phyloP scores from a whole-genome alignment of 331 rosid genomes.

The Quercus tomentella region DNA sequence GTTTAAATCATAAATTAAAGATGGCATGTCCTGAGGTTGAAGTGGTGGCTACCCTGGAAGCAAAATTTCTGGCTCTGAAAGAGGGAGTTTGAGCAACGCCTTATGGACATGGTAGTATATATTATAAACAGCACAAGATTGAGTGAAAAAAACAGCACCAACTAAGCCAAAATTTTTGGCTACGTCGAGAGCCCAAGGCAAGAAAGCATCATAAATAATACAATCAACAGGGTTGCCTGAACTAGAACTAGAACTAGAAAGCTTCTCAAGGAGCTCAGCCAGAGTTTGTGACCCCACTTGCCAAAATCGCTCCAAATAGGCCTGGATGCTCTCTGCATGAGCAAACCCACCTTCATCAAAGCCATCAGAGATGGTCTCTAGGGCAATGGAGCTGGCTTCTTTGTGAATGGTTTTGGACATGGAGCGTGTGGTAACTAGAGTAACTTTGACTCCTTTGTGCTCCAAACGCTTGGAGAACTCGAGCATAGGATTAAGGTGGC shows the following conservation, averaged over 20 bases:
- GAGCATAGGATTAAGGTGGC: constrained; percentile 51
- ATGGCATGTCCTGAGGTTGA: constrained; percentile 23
- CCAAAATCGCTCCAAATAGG: constrained; percentile 17
- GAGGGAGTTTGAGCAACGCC: constrained; percentile 27
- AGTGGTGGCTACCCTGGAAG: constrained; percentile 30
- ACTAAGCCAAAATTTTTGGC: constrained; percentile 31
- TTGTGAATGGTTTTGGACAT: not conserved
- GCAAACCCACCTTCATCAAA: not conserved
- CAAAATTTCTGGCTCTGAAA: not conserved
- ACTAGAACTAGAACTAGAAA: not conserved
- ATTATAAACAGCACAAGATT: constrained; percentile 31
- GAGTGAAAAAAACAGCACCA: constrained; percentile 43
- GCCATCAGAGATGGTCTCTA: constrained; percentile 22
- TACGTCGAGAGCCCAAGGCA: constrained; percentile 45
- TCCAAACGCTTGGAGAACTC: constrained; percentile 42
- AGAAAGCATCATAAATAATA: constrained; percentile 32
- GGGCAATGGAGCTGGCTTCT: not conserved
- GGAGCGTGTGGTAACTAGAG: constrained; percentile 23
- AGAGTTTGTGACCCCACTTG: constrained; percentile 24
- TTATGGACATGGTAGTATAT: constrained; percentile 28
- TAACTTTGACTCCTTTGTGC: constrained; percentile 33
- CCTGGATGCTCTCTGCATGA: not conserved
- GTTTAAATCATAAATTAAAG: constrained; percentile 7
- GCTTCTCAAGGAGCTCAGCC: constrained; percentile 24
- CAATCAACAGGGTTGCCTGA: constrained; percentile 26